Evolutionary conservation across 2,329 filamentous ascomycete genomes (phyloP), one percentile per base, ranked within the genome.

Genomic region (Lecanosticta acicola): DNA sequence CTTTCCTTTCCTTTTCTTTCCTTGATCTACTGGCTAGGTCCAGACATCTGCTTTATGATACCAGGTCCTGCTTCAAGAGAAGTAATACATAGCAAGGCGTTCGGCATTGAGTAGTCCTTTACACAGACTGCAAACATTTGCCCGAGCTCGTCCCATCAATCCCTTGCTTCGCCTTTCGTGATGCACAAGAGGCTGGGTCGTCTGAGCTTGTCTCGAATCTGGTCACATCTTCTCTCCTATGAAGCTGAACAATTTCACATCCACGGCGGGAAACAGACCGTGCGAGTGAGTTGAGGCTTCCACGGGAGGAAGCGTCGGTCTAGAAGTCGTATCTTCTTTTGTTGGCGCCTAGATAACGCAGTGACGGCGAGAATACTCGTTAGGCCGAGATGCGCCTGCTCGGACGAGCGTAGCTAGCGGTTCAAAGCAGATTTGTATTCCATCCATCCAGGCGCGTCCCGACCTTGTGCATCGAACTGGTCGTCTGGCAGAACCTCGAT

Each of bases 401-500:
- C n/a, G n/a, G 14, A 4, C 18, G 11, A 11, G 3, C 3, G 34
- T 37, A 37, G 14, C 38, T 37, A 37, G 9, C 11, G 35, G 16
- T 7, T 4, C 11, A 29, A 41, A 11, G 13, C 33, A 16, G 44
- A 39, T 20, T 54, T 54, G 39, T 38, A 50, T 43, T 67, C 66
- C 43, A 72, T 67, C 75, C 75, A 79, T 1, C 76, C 76, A 13
- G 75, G 74, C 32, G 68, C 73, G 11, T 63, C 67, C 16, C 74
- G 60, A 1, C 72, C 73, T 35, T 62, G 58, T 10, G 63, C 63
- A 39, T 70, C 68, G 53, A 74, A 80, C 17, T 78, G 70, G 29
- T 72, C 69, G 47, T 82, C 78, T 10, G 68, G 66, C 3, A 82
- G 62, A 34, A 83, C 69, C 37, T 72, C 71, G 21, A 81, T 69